phyloP scores from a whole-genome alignment of 139 green algal genomes.

The Picochlorum sp. region DNA sequence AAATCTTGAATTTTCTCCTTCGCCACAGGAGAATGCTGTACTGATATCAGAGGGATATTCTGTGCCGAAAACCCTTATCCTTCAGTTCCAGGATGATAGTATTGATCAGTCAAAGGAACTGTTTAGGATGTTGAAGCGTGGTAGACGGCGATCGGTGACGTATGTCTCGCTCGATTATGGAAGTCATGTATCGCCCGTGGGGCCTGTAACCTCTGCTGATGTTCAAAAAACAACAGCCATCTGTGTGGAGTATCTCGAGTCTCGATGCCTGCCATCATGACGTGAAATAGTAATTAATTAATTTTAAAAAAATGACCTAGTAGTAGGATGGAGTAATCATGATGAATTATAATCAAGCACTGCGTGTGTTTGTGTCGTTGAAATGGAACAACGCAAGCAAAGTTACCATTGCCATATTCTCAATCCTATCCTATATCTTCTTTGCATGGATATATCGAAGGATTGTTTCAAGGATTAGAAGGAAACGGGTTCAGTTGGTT shows the following conservation, averaged over 20 bases:
- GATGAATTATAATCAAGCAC: background rate
- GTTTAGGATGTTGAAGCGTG: conserved; percentile 37
- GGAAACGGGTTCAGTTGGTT: background rate
- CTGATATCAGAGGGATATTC: conserved; percentile 36
- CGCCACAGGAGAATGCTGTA: conserved; percentile 52
- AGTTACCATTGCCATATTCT: background rate
- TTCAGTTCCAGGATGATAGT: conserved; percentile 75
- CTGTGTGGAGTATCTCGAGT: no score
- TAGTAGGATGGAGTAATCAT: no score
- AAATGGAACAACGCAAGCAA: background rate
- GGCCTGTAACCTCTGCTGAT: background rate
- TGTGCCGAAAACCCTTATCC: conserved; percentile 69
- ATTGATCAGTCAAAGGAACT: conserved; percentile 76
- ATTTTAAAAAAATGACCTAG: no score
- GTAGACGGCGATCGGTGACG: background rate
- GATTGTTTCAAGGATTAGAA: background rate
- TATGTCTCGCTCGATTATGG: background rate
- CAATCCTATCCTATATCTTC: background rate
- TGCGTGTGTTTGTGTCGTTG: background rate
- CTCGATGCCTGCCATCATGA: no score
- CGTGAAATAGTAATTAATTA: no score
- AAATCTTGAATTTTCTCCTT: conserved; percentile 64
- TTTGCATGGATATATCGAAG: background rate
- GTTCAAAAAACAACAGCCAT: background rate
- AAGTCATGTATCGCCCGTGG: background rate